phyloP scores from a whole-genome alignment of 2,329 filamentous ascomycete genomes.

The Ascochyta viciae-villosae region DNA sequence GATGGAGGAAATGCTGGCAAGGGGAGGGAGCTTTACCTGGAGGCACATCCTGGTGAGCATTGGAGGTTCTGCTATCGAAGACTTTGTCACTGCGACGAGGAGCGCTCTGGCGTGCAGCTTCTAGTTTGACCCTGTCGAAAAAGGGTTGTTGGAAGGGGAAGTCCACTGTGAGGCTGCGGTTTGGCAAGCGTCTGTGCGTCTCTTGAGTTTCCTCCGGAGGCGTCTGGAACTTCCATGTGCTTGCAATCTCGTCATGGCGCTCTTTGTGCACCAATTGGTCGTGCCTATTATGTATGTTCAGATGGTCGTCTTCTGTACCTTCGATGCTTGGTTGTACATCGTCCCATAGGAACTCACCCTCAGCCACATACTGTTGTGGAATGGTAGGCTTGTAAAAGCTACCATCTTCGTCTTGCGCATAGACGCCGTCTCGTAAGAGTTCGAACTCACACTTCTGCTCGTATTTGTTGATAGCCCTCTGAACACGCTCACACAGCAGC shows the following conservation, averaged over 20 bases:
- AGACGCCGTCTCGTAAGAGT: conserved; percentile 5
- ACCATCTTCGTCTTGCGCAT: conserved; percentile 12
- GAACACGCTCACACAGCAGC: conserved; percentile 10
- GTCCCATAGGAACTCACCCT: not conserved
- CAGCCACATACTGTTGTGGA: not conserved
- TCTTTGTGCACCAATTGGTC: not conserved
- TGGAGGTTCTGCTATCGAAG: not conserved
- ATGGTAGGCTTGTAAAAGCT: conserved; percentile 9
- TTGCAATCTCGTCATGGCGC: not conserved
- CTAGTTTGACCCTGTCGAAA: not conserved
- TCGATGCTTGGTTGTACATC: not conserved
- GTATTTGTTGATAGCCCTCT: conserved; percentile 6
- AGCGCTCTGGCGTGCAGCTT: not conserved
- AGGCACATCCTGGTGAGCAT: not conserved
- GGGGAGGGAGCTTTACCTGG: not conserved
- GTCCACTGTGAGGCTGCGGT: not conserved
- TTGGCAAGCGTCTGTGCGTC: not conserved
- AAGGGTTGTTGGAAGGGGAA: not conserved
- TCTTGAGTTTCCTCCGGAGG: not conserved
- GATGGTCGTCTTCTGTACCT: not conserved
- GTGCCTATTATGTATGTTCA: not conserved
- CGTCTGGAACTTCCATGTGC: not conserved
- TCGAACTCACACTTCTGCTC: conserved; percentile 15
- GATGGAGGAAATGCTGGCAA: not conserved
- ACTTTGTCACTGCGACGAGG: not conserved